phyloP scores from a whole-genome alignment of 352 stramenopile genomes.

The Globisporangium sylvaticum region DNA sequence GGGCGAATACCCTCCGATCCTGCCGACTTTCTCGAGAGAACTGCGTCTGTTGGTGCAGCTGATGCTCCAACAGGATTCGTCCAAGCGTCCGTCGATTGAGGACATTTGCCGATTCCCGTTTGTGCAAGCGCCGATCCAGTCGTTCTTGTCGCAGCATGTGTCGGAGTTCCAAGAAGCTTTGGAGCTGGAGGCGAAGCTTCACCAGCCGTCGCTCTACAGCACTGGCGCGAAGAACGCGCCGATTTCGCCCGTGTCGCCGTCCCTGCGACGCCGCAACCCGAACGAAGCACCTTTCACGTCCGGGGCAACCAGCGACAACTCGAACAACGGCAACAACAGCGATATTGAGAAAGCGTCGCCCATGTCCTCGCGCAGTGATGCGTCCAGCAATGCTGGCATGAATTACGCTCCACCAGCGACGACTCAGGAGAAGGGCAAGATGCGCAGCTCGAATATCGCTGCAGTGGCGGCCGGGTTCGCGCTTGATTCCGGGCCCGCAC shows the following conservation, averaged over 20 bases:
- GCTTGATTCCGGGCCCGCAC: constrained; percentile 30
- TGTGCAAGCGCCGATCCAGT: constrained; percentile 79
- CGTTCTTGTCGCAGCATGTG: constrained; percentile 82
- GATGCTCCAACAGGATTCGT: constrained; percentile 85
- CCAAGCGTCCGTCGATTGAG: constrained; percentile 85
- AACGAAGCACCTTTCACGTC: constrained; percentile 25
- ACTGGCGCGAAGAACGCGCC: constrained; percentile 28
- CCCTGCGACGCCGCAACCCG: constrained; percentile 40
- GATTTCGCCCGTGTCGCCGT: constrained; percentile 34
- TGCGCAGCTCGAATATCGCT: constrained; percentile 59
- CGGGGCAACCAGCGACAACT: background rate
- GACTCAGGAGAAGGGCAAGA: constrained; percentile 21
- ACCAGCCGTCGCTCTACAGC: constrained; percentile 74
- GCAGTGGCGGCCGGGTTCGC: constrained; percentile 47
- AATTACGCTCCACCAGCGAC: constrained; percentile 24
- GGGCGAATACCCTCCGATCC: constrained; percentile 77
- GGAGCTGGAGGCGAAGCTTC: constrained; percentile 83
- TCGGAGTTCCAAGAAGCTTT: constrained; percentile 84
- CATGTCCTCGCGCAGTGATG: constrained; percentile 39
- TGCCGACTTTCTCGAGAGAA: constrained; percentile 74
- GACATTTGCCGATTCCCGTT: constrained; percentile 88
- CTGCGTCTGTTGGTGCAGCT: constrained; percentile 81
- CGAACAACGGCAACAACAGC: constrained; percentile 23
- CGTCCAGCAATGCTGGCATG: constrained; percentile 36
- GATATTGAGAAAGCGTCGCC: constrained; percentile 38